A percentile compares a stretch with the other conserved stretches of the same genome.
phyloP scores from a whole-genome alignment of 2,329 filamentous ascomycete genomes.

The Stenocarpella maydis region DNA sequence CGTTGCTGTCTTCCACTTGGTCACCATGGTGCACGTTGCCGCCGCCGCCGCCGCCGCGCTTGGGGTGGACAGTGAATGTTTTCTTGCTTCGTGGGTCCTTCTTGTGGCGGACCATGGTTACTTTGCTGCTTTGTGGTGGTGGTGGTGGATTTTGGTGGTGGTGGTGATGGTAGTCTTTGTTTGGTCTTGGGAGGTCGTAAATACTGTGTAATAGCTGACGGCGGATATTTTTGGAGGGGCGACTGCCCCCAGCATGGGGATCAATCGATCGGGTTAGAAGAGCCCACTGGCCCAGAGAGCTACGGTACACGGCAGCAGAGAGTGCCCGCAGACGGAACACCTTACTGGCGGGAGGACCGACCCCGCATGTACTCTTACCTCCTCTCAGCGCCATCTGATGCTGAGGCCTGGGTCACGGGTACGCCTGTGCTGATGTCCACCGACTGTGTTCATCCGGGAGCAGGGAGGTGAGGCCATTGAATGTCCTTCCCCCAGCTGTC shows the following conservation, averaged over 20 bases:
- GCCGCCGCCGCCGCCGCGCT: constrained; percentile 41
- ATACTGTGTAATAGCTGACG: background rate
- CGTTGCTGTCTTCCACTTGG: constrained; percentile 44
- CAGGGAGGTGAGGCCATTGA: constrained; percentile 17
- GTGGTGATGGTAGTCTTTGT: no score
- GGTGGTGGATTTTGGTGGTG: background rate
- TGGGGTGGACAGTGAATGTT: constrained; percentile 46
- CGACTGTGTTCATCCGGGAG: no score
- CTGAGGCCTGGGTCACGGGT: background rate
- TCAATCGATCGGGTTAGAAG: constrained; percentile 1
- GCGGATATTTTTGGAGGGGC: constrained; percentile 24
- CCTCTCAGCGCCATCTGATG: rapidly evolving
- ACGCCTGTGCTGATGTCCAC: background rate
- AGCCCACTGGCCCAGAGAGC: constrained; percentile 11
- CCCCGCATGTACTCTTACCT: background rate
- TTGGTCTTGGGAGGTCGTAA: no score
- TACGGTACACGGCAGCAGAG: background rate
- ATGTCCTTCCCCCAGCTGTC: constrained; percentile 14
- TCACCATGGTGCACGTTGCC: constrained; percentile 44
- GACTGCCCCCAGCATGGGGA: constrained; percentile 19
- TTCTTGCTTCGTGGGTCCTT: constrained; percentile 70
- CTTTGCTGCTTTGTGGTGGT: no score
- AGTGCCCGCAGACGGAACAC: no score
- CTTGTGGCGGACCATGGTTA: constrained; percentile 89
- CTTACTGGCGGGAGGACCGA: background rate